These are phyloP conservation scores for Exserohilum rostratum DNA, from an alignment of 2,329 filamentous ascomycete species.

Conservation along the genomic window DNA sequence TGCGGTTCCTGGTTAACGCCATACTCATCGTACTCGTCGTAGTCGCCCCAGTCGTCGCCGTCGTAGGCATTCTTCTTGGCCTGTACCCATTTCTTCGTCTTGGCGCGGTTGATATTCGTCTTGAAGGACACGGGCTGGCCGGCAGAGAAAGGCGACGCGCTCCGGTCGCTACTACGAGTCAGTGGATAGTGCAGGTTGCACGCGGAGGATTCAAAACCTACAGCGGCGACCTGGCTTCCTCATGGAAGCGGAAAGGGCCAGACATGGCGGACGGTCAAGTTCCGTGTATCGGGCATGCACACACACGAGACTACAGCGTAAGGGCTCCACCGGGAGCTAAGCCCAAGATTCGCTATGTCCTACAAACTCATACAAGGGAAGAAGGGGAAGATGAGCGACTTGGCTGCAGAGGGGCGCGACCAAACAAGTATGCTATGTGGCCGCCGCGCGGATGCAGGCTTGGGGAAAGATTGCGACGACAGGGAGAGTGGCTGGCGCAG, in stretches of 20 bases:
- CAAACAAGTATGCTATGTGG: neutral
- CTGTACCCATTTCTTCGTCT: constrained; percentile 94
- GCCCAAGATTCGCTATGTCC: constrained; percentile 18
- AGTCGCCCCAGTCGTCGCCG: constrained; percentile 89
- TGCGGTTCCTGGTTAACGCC: constrained; percentile 57
- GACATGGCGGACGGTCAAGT: constrained; percentile 38
- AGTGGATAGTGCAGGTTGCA: constrained; percentile 10
- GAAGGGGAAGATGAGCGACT: neutral
- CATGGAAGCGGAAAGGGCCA: constrained; percentile 50
- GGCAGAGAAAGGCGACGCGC: constrained; percentile 33
- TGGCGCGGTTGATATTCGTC: constrained; percentile 84
- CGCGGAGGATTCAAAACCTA: constrained; percentile 26
- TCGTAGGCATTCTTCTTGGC: constrained; percentile 87
- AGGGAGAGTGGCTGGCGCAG: constrained; percentile 9
- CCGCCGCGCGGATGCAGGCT: constrained; percentile 2
- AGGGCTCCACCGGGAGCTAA: constrained; percentile 16
- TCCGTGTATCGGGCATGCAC: constrained; percentile 2
- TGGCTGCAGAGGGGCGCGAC: neutral
- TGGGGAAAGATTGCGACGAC: constrained; percentile 1
- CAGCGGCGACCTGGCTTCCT: constrained; percentile 48
- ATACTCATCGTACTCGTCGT: constrained; percentile 62
- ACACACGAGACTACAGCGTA: neutral
- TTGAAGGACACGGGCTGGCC: constrained; percentile 68
- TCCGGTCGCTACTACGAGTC: constrained; percentile 33
- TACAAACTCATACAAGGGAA: constrained; percentile 26